Conservation (phyloP, 176 grass and related monocot species). For the Elymus sibiricus region DNA sequence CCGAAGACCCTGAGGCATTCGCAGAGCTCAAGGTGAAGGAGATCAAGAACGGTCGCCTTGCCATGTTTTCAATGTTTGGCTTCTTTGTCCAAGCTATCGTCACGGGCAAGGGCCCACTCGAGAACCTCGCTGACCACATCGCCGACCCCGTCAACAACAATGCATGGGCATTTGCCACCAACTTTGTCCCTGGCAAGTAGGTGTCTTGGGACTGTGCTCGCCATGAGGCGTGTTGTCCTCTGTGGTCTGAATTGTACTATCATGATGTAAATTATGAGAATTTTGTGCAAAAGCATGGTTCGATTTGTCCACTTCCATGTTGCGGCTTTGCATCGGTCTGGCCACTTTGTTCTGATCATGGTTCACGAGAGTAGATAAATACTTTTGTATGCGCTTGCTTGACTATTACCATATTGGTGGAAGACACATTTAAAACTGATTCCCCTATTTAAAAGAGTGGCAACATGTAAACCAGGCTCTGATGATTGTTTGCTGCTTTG, state of each 20-base stretch:
- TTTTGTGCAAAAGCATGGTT: neutral
- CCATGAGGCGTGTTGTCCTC: neutral
- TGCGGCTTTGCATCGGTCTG: too few relatives aligned
- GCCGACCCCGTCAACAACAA: neutral
- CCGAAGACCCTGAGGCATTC: neutral
- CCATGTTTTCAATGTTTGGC: neutral
- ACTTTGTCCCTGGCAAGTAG: neutral
- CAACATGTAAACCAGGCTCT: too few relatives aligned
- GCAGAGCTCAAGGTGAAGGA: slow-evolving; percentile 7
- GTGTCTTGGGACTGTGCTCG: neutral
- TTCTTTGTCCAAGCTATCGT: slow-evolving; percentile 13
- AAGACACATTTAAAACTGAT: too few relatives aligned
- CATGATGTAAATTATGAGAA: neutral
- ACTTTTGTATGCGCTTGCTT: too few relatives aligned
- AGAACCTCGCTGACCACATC: neutral
- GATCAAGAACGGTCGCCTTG: neutral
- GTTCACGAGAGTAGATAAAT: too few relatives aligned
- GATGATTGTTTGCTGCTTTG: too few relatives aligned
- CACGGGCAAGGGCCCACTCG: neutral
- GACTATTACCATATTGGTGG: too few relatives aligned
- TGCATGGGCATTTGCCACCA: neutral
- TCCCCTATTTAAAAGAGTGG: too few relatives aligned
- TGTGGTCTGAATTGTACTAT: neutral
- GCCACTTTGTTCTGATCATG: too few relatives aligned
- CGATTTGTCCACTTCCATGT: neutral